Conservation (phyloP, 2,329 filamentous ascomycete genomes). For the Corinectria fuckeliana region DNA sequence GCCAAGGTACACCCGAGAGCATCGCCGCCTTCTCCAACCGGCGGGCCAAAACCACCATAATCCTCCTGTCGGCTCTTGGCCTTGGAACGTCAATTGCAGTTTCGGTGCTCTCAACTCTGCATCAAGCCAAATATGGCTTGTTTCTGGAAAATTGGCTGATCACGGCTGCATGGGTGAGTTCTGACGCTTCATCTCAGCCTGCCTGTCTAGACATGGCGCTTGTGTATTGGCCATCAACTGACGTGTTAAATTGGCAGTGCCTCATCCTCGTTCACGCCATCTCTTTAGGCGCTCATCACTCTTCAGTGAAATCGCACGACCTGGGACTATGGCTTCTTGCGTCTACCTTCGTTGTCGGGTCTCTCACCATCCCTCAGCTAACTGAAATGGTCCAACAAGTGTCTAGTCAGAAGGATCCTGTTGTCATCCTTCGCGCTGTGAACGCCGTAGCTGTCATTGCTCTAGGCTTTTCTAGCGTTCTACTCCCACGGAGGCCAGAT, state of each 20-base stretch:
- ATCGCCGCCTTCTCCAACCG: slow-evolving; percentile 67
- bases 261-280: slow-evolving; percentile 60
- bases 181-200: neutral
- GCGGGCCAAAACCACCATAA: slow-evolving; percentile 60
- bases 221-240: slow-evolving; percentile 1
- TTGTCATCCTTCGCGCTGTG: slow-evolving; percentile 52
- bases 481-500: slow-evolving; percentile 70
- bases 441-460: slow-evolving; percentile 54
- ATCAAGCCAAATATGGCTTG: slow-evolving; percentile 44
- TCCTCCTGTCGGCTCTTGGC: slow-evolving; percentile 61
- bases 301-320: slow-evolving; percentile 58
- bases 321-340: slow-evolving; percentile 60
- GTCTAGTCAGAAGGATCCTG: slow-evolving; percentile 46
- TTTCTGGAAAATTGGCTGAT: slow-evolving; percentile 66
- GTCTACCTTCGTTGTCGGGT: slow-evolving; percentile 53
- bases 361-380: slow-evolving; percentile 54
- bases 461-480: slow-evolving; percentile 56
- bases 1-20: slow-evolving; percentile 69
- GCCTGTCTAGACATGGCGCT: neutral
- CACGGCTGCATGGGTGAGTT: slow-evolving; percentile 67
- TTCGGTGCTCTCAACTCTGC: slow-evolving; percentile 58
- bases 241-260: slow-evolving; percentile 44
- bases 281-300: slow-evolving; percentile 55
- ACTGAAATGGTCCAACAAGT: slow-evolving; percentile 43
- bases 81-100: slow-evolving; percentile 62